Evolutionary conservation across 2,329 filamentous ascomycete species (phyloP), one percentile per base, ranked within the genome.

Genomic region (Colletotrichum paranaense): DNA sequence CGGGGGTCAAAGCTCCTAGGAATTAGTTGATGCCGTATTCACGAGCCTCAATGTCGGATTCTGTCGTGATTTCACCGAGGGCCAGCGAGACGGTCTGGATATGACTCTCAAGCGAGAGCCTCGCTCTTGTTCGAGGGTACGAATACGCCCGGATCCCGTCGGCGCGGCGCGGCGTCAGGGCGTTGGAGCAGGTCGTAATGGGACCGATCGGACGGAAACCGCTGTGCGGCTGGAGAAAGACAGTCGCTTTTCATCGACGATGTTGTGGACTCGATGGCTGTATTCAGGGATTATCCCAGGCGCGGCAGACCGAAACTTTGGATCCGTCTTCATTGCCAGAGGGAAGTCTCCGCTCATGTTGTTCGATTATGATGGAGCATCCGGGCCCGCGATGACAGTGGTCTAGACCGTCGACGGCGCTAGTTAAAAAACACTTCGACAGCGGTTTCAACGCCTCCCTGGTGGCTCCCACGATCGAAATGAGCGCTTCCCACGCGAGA

Each of bases 401-500:
- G 58, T 56, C 65, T 52, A 53, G 65, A 63, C 66, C 65, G 30
- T 49, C 28, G 12, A 28, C 7, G 35, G 30, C 62, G 62, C 62
- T 72, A 71, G 67, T 52, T 26, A 42, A n/a, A 28, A 57, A 58
- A 38, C 32, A 58, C 42, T 53, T 49, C 58, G 42, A 56, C 46
- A 60, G 38, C 35, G 38, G 64, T 46, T 68, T 64, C 69, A 58
- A 68, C 55, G 58, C 69, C 26, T 53, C 26, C 32, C 52, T 32
- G 46, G 62, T 60, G 62, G 71, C 62, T 72, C 58, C 68, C 42
- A 63, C 52, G 68, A 28, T 72, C 26, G 59, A 73, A 74, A 73
- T 69, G 63, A 69, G 52, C 38, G 30, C 46, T 73, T 28, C 57
- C 68, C 55, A 73, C 65, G 74, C 68, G 74, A 75, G 46, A 75